Percentiles rank a stretch among this genome's conserved stretches.
phyloP scores from a whole-genome alignment of 257 asterid genomes.

The Salvia miltiorrhiza region DNA sequence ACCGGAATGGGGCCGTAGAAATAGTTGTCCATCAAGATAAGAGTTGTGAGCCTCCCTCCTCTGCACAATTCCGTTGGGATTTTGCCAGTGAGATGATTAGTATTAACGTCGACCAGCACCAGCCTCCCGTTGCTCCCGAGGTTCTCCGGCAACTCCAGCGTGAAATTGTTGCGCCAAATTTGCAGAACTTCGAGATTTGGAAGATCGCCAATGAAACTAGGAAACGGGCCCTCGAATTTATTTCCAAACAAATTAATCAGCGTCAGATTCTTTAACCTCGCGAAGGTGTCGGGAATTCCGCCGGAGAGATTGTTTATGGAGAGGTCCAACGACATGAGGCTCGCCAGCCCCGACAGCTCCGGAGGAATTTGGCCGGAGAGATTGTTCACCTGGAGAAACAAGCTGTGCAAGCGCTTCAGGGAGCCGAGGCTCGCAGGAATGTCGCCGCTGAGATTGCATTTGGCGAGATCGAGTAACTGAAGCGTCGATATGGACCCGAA shows the following conservation, averaged over 20 bases:
- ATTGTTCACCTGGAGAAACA: constrained; percentile 61
- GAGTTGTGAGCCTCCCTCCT: constrained; percentile 40
- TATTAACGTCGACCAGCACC: constrained; percentile 41
- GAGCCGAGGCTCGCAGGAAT: constrained; percentile 60
- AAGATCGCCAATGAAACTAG: constrained; percentile 56
- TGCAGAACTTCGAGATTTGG: constrained; percentile 64
- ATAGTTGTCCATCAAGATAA: constrained; percentile 52
- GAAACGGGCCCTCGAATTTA: constrained; percentile 56
- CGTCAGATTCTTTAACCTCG: constrained; percentile 52
- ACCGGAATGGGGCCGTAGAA: constrained; percentile 59
- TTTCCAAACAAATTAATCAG: constrained; percentile 52
- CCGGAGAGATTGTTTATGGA: constrained; percentile 58
- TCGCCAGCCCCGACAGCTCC: constrained; percentile 53
- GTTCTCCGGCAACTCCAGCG: constrained; percentile 58
- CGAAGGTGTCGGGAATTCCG: constrained; percentile 45
- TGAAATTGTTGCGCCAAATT: constrained; percentile 72
- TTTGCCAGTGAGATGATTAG: constrained; percentile 61
- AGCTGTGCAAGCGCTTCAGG: constrained; percentile 42
- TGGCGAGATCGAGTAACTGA: constrained; percentile 46
- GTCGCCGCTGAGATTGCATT: constrained; percentile 59
- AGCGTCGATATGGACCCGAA: constrained; percentile 45
- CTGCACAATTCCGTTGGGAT: constrained; percentile 57
- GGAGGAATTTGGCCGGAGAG: constrained; percentile 64
- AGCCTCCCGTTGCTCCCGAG: constrained; percentile 56
- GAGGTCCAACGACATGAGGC: constrained; percentile 63